These are phyloP conservation scores for Delonix regia DNA, from an alignment of 306 rosid species.

Conservation along the genomic window DNA sequence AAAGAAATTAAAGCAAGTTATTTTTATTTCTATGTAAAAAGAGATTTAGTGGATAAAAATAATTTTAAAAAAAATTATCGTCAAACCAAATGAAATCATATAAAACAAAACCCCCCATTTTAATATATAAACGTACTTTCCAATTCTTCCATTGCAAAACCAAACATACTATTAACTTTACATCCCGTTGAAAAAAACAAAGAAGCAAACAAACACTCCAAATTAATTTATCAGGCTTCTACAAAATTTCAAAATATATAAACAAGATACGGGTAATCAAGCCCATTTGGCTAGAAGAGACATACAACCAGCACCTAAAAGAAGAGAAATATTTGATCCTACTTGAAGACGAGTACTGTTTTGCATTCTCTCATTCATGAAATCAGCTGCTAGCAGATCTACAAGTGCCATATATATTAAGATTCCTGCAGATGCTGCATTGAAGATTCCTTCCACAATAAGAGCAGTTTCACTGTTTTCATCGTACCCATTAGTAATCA, in stretches of 20 bases:
- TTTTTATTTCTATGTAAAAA: too few species aligned
- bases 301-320: constrained; percentile 43
- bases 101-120: too few species aligned
- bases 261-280: neutral
- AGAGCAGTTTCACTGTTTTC: constrained; percentile 56
- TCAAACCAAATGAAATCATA: too few species aligned
- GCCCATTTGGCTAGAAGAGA: constrained; percentile 52
- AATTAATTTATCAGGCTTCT: too few species aligned
- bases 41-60: too few species aligned
- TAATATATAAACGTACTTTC: too few species aligned
- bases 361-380: constrained; percentile 47
- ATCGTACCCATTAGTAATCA: constrained; percentile 40
- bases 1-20: too few species aligned
- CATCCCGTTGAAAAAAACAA: too few species aligned
- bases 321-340: constrained; percentile 23
- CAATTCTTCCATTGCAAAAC: too few species aligned
- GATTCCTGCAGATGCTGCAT: constrained; percentile 68
- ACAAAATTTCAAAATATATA: neutral
- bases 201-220: too few species aligned
- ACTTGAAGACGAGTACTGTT: constrained; percentile 20
- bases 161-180: too few species aligned
- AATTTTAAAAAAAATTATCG: too few species aligned
- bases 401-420: constrained; percentile 70
- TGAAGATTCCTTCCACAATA: constrained; percentile 56
- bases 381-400: constrained; percentile 41